These are phyloP conservation scores for Alternaria postmessia DNA, from an alignment of 2,329 filamentous ascomycete genomes.

Conservation along the genomic window DNA sequence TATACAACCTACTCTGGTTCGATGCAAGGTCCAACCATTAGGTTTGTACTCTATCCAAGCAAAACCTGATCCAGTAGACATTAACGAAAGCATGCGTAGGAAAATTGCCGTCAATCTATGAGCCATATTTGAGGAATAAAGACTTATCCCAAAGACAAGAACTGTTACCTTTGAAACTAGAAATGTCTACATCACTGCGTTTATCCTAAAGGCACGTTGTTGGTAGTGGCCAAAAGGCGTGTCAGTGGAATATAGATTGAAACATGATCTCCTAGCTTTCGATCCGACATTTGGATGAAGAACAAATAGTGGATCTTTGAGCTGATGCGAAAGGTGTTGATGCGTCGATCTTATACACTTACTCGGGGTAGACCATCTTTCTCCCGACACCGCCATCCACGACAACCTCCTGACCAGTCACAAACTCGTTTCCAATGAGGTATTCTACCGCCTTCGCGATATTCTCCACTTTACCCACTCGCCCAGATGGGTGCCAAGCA, in stretches of 20 bases:
- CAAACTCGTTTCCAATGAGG: conserved; percentile 51
- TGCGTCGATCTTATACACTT: neutral
- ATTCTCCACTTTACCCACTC: conserved; percentile 61
- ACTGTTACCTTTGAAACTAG: neutral
- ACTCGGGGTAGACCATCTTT: conserved; percentile 56
- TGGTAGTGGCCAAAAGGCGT: neutral
- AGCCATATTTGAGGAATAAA: neutral
- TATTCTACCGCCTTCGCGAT: conserved; percentile 53
- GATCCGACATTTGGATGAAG: no score
- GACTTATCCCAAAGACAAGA: neutral
- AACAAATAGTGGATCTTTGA: neutral
- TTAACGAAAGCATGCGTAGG: neutral
- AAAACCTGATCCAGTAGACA: neutral
- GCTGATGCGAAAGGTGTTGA: neutral
- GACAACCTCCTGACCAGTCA: conserved; percentile 57
- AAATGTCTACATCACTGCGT: neutral
- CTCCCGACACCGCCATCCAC: conserved; percentile 58
- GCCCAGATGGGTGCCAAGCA: conserved; percentile 59
- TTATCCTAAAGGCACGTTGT: neutral
- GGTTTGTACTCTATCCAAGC: neutral
- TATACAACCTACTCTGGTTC: neutral
- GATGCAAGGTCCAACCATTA: no score
- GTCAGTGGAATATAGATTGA: no score
- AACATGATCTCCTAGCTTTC: neutral
- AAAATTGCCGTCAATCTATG: neutral